phyloP scores from a whole-genome alignment of 1,284 basidiomycete species.

The Ceratobasidium sp. region DNA sequence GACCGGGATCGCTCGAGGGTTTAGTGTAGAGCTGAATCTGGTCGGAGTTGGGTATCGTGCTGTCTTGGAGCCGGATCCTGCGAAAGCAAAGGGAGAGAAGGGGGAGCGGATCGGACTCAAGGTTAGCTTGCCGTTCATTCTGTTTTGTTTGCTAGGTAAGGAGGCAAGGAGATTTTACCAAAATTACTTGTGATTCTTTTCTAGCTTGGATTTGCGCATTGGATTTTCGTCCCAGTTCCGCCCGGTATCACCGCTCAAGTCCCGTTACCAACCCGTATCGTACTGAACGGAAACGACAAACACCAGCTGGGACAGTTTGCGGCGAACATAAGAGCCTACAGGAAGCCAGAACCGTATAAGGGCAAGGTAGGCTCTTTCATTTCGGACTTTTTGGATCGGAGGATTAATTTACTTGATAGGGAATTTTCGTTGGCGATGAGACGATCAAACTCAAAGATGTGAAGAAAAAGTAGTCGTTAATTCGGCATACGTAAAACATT shows the following conservation, averaged over 20 bases:
- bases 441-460: conserved; percentile 90
- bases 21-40: conserved; percentile 83
- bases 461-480: conserved; percentile 86
- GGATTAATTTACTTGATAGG: conserved; percentile 62
- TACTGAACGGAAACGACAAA: conserved; percentile 78
- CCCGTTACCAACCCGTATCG: conserved; percentile 76
- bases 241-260: conserved; percentile 81
- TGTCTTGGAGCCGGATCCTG: conserved; percentile 85
- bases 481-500: no score
- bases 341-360: conserved; percentile 97
- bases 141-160: background rate
- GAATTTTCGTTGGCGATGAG: conserved; percentile 92
- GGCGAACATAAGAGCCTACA: conserved; percentile 83
- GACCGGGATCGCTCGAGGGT: conserved; percentile 89
- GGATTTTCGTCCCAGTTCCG: conserved; percentile 86
- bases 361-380: conserved; percentile 78
- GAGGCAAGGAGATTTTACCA: background rate
- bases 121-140: conserved; percentile 58
- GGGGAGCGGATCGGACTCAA: conserved; percentile 82
- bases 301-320: conserved; percentile 88
- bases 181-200: no score
- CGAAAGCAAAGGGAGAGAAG: conserved; percentile 60
- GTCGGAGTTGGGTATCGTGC: conserved; percentile 97
- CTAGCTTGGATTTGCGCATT: conserved; percentile 82
- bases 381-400: conserved; percentile 23